Conservation (phyloP, 2,329 filamentous ascomycete genomes). For the Zelopaecilomyces penicillatus region DNA sequence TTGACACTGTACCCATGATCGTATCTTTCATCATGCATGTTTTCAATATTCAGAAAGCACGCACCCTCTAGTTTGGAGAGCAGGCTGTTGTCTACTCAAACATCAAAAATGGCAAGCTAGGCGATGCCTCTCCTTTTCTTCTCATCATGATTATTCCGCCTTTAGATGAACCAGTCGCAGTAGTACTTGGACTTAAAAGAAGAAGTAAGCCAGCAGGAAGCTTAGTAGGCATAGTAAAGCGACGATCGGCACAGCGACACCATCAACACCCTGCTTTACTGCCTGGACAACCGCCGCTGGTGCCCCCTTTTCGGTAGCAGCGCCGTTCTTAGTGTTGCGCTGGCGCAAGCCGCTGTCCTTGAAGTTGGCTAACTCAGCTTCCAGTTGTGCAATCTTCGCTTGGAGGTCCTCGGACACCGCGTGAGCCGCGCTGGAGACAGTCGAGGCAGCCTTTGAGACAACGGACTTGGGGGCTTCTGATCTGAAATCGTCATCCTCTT, state of each 20-base stretch:
- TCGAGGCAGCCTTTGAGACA: constrained; percentile 34
- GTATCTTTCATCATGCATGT: too few relatives aligned
- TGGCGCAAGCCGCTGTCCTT: constrained; percentile 70
- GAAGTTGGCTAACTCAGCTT: constrained; percentile 62
- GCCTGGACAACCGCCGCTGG: constrained; percentile 43
- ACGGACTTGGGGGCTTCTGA: constrained; percentile 19
- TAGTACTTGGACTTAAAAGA: constrained; percentile 58
- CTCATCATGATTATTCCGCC: too few relatives aligned
- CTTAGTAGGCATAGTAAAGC: constrained; percentile 78
- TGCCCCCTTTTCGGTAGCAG: constrained; percentile 42
- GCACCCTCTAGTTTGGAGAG: too few relatives aligned
- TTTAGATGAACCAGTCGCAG: too few relatives aligned
- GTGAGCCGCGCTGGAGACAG: constrained; percentile 37
- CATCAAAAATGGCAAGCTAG: too few relatives aligned
- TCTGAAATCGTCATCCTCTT: constrained; percentile 22
- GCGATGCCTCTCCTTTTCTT: too few relatives aligned
- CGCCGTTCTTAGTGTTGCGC: constrained; percentile 55
- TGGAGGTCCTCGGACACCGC: constrained; percentile 53
- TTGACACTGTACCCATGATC: too few relatives aligned
- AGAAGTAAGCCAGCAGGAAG: constrained; percentile 91
- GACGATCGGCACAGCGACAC: constrained; percentile 79
- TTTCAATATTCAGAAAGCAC: too few relatives aligned
- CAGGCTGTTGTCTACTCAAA: too few relatives aligned
- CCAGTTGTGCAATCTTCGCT: constrained; percentile 65
- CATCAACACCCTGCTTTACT: constrained; percentile 51